These are phyloP conservation scores for Lentinula raphanica DNA, from an alignment of 768 basidiomycete species.

Conservation along the genomic window DNA sequence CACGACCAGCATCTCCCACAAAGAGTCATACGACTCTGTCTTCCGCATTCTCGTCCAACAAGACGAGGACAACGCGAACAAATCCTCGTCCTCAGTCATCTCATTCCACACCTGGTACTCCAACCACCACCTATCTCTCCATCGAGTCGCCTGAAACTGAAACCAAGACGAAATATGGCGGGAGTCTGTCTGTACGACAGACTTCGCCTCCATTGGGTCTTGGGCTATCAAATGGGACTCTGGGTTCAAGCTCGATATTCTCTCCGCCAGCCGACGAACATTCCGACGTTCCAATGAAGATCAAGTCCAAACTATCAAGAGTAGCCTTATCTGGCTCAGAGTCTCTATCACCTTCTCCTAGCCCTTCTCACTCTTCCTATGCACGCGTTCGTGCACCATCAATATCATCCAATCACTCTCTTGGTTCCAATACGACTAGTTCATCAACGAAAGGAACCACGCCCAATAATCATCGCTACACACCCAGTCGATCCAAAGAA, in stretches of 20 bases:
- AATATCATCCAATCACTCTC: constrained; percentile 30
- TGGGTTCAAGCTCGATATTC: constrained; percentile 1
- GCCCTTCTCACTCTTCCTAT: constrained; percentile 6
- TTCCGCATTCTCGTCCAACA: constrained; percentile 31
- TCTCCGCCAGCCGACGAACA: not conserved
- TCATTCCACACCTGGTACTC: constrained; percentile 27
- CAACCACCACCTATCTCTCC: constrained; percentile 17
- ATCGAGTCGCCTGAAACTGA: not conserved
- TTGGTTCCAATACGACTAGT: constrained; percentile 15
- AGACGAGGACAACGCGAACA: constrained; percentile 22
- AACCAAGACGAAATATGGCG: not conserved
- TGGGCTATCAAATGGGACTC: constrained; percentile 3
- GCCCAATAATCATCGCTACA: constrained; percentile 55
- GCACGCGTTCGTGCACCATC: constrained; percentile 36
- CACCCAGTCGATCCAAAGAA: constrained; percentile 25
- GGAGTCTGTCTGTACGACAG: constrained; percentile 1
- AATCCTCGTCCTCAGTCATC: constrained; percentile 27
- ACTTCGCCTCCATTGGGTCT: constrained; percentile 1
- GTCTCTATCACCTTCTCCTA: constrained; percentile 17
- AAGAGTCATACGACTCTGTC: constrained; percentile 26
- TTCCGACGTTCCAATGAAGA: constrained; percentile 24
- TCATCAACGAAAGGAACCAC: constrained; percentile 32
- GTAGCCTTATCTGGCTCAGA: constrained; percentile 32
- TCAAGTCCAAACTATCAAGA: constrained; percentile 60
- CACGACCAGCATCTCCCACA: constrained; percentile 38